Base-by-base conservation (phyloP, 108 stramenopile species). In the Discostella pseudostelligera region DNA sequence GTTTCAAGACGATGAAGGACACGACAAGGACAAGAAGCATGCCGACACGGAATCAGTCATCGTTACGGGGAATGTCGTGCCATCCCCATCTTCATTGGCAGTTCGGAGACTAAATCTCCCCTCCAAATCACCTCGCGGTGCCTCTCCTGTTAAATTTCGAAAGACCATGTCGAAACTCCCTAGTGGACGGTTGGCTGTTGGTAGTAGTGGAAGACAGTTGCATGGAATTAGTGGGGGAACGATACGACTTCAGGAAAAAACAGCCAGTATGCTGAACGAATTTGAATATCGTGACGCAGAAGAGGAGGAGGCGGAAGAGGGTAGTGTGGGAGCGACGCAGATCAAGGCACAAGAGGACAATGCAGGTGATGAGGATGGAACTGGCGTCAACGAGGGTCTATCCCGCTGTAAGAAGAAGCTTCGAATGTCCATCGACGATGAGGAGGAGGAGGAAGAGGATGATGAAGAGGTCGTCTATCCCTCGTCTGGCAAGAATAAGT, bases 71-170 rank as follows among this genome's bases (percentile, higher is more conserved):
- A 54, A 62, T 35, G 58, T 45, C 16, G 36, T 47, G 6, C 35
- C 16, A 20, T 25, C 8, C 9, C 19, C 22, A 53, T 37, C 29
- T 49, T 53, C 56, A 29, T 20, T 3, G 37, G 54, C 26, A 22
- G 12, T 39, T 25, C 17, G 43, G 28, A 37, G 51, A 37, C 26
- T 74, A 60, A 29, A 20, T 55, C 39, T 74, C 19, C 64, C 76
- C 12, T 43, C 39, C 36, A 54, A 50, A 28, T 65, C 69, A 19
- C 76, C 76, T 0, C 26, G 63, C 17, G 60, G 58, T 66, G 53
- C 76, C 10, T 70, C 65, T 43, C 76, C 76, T 9, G 36, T 56
- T 6, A 78, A 78, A 14, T 19, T 45, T 19, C 55, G 55, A 28
- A 11, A 11, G 49, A 39, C n/a, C 17, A 42, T 17, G 37, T 20